Conservation (phyloP, 495 filamentous ascomycete genomes). For the Hypomontagnella submonticulosa region DNA sequence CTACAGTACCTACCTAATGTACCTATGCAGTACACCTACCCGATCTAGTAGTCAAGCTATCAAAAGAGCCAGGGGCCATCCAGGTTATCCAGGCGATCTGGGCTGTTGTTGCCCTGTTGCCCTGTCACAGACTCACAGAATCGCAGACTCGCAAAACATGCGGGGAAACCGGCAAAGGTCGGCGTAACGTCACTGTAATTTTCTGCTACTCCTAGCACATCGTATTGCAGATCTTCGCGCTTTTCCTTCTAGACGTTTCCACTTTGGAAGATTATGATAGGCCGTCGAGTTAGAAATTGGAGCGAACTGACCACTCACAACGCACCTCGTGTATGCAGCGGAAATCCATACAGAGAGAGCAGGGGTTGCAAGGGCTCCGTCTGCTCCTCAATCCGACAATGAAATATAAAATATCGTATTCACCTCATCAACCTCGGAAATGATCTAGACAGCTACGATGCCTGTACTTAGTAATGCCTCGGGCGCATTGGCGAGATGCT, state of each 20-base stretch:
- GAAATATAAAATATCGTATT: conserved; percentile 13
- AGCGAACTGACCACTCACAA: conserved; percentile 19
- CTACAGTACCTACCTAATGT: too few species aligned
- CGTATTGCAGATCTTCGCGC: conserved; percentile 9
- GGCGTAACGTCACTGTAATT: conserved; percentile 9
- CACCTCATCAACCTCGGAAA: conserved; percentile 10
- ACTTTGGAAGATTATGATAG: conserved; percentile 2
- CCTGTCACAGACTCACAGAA: conserved; percentile 4
- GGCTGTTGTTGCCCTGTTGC: conserved; percentile 4
- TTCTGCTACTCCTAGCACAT: background rate
- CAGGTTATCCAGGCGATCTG: background rate
- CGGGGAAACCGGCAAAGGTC: conserved; percentile 16
- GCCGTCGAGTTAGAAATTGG: conserved; percentile 1
- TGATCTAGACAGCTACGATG: background rate
- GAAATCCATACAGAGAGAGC: conserved; percentile 7
- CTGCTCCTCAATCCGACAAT: too few species aligned
- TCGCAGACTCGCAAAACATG: conserved; percentile 9
- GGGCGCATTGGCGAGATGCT: conserved; percentile 2
- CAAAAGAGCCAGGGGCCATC: background rate
- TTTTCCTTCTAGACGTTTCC: background rate
- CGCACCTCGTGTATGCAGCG: conserved; percentile 34
- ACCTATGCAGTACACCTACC: conserved; percentile 10
- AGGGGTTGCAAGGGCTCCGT: too few species aligned
- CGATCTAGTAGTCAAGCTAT: conserved; percentile 8
- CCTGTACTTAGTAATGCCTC: background rate